Conservation (phyloP, 257 asterid genomes). For the Forsythia suspensa region DNA sequence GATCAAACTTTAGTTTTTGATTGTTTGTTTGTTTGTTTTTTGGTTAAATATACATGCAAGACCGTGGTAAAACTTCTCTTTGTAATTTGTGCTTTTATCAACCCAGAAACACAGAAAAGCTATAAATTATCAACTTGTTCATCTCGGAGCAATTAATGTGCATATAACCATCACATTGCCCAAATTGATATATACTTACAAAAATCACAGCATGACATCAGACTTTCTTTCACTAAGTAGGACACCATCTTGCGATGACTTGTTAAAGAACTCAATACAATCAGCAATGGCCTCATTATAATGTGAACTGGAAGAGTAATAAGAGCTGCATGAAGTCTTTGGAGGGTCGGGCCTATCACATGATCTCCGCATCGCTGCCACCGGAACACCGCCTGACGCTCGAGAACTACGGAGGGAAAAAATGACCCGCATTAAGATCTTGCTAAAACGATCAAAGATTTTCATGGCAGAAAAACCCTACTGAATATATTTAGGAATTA, state of each 20-base stretch:
- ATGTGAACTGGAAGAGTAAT: slow-evolving; percentile 56
- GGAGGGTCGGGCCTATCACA: slow-evolving; percentile 68
- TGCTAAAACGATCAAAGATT: slow-evolving; percentile 54
- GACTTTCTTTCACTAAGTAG: slow-evolving; percentile 33
- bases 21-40: too few relatives aligned
- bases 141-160: not conserved
- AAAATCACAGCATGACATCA: slow-evolving; percentile 33
- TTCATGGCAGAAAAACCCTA: slow-evolving; percentile 51
- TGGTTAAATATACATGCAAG: too few relatives aligned
- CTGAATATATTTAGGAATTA: not conserved
- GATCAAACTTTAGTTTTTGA: not conserved
- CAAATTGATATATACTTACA: not conserved
- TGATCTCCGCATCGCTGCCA: slow-evolving; percentile 45
- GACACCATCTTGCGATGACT: slow-evolving; percentile 43
- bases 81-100: not conserved
- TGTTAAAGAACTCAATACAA: slow-evolving; percentile 78
- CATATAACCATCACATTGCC: not conserved
- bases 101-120: not conserved
- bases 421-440: slow-evolving; percentile 55
- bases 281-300: slow-evolving; percentile 74
- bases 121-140: not conserved
- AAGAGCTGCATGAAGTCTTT: slow-evolving; percentile 66
- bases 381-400: slow-evolving; percentile 17
- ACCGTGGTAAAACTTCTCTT: not conserved
- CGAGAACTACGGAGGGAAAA: slow-evolving; percentile 32